Conservation (phyloP, 225 moss, liverwort and hornwort genomes). For the Climacium dendroides region DNA sequence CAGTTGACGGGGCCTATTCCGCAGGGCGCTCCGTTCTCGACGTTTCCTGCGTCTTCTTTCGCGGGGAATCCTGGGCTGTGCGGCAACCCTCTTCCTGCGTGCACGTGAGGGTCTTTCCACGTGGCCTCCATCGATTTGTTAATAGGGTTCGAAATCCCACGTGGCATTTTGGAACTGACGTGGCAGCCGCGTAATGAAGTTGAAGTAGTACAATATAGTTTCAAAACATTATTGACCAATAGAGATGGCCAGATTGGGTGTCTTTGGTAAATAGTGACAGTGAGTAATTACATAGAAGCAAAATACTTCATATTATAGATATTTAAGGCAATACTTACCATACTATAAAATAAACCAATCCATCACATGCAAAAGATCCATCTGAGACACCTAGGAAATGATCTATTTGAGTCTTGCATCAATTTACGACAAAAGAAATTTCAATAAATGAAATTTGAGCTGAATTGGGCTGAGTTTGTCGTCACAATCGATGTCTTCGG, state of each 20-base stretch:
- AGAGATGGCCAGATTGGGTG: not conserved
- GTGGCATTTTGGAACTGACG: not conserved
- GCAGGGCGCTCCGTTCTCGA: not conserved
- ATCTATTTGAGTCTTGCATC: too few relatives aligned
- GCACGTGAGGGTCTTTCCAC: not conserved
- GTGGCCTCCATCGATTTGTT: not conserved
- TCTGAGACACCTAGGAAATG: too few relatives aligned
- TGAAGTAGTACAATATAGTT: too few relatives aligned
- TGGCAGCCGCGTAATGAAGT: not conserved
- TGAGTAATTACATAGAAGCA: too few relatives aligned
- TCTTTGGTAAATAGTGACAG: not conserved
- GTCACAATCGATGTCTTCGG: too few relatives aligned
- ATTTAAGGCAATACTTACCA: too few relatives aligned
- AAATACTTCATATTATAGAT: too few relatives aligned
- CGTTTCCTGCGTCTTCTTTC: not conserved
- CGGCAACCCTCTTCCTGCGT: constrained; percentile 6
- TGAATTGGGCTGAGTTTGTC: too few relatives aligned
- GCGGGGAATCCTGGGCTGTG: constrained; percentile 6
- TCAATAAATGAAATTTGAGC: too few relatives aligned
- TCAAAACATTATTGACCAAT: not conserved
- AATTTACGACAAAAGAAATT: too few relatives aligned
- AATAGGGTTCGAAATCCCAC: not conserved
- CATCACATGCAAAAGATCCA: too few relatives aligned
- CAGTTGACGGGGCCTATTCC: not conserved
- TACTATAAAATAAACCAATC: too few relatives aligned